Conservation (phyloP, 768 basidiomycete species). For the Dacryopinax spathularia region DNA sequence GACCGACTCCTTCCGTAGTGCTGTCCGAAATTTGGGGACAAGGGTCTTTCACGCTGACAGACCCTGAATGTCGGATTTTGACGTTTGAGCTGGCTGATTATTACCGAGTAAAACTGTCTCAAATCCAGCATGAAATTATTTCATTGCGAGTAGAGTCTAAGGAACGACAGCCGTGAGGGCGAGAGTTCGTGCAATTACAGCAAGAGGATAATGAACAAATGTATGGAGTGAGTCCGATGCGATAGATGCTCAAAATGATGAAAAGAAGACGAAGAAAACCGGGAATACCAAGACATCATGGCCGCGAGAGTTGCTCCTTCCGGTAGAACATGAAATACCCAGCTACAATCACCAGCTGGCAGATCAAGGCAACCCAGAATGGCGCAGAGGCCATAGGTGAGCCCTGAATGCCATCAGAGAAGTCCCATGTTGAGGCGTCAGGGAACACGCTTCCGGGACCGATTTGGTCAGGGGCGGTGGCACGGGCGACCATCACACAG, state of each 20-base stretch:
- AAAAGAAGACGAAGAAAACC: not conserved
- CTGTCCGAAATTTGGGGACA: no score
- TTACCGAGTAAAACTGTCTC: no score
- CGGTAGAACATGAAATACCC: slow-evolving; percentile 97
- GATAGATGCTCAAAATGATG: slow-evolving; percentile 2
- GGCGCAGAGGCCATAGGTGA: slow-evolving; percentile 2
- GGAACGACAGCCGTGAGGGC: slow-evolving; percentile 3
- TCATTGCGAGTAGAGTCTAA: not conserved
- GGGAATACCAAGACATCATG: not conserved
- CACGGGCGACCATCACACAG: slow-evolving; percentile 86
- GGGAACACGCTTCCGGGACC: slow-evolving; percentile 88
- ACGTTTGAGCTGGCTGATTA: not conserved
- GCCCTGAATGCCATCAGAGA: slow-evolving; percentile 33
- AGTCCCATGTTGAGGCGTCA: slow-evolving; percentile 82
- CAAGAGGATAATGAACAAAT: slow-evolving; percentile 1
- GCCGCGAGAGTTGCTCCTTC: slow-evolving; percentile 60
- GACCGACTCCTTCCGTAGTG: no score
- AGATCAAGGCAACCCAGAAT: slow-evolving; percentile 23
- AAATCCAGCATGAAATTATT: not conserved
- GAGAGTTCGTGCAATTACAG: slow-evolving; percentile 4
- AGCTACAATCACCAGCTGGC: slow-evolving; percentile 69
- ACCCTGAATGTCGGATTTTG: not conserved
- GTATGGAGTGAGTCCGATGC: slow-evolving; percentile 2
- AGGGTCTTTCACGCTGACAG: not conserved
- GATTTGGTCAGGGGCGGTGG: slow-evolving; percentile 76